Evolutionary conservation across 148 eudicot genomes (phyloP).

Genomic region (Beta vulgaris): DNA sequence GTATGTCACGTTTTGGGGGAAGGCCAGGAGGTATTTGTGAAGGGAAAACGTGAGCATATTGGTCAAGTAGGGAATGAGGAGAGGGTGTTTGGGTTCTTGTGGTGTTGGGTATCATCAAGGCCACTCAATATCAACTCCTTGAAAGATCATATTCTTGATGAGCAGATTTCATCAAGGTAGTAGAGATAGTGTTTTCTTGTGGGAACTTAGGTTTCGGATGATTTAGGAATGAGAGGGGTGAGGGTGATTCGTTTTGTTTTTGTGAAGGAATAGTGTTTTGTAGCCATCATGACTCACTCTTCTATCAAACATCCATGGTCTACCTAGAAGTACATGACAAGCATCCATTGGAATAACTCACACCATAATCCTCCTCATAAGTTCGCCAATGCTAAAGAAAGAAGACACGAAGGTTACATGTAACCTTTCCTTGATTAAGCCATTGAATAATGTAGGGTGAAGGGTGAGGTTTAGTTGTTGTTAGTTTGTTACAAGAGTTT

Average conservation of each 20-base stretch:
- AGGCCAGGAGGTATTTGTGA: background rate
- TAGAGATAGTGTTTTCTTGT: too few species aligned
- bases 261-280: too few species aligned
- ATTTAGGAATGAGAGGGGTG: background rate
- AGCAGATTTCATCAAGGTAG: too few species aligned
- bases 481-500: background rate
- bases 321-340: background rate
- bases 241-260: too few species aligned
- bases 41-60: background rate
- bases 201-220: too few species aligned
- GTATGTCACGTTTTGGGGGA: background rate
- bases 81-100: background rate
- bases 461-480: background rate
- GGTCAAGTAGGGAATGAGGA: background rate
- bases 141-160: background rate
- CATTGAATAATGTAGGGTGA: background rate
- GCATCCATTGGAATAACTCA: background rate
- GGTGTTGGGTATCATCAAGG: background rate
- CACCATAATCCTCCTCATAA: too few species aligned
- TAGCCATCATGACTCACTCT: too few species aligned
- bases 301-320: background rate
- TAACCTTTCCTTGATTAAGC: background rate
- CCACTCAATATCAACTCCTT: background rate
- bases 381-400: background rate
- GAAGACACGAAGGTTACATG: background rate